Evolutionary conservation across 257 asterid species (phyloP), one percentile per base, ranked within the genome.

Genomic region (Petunia secreta): DNA sequence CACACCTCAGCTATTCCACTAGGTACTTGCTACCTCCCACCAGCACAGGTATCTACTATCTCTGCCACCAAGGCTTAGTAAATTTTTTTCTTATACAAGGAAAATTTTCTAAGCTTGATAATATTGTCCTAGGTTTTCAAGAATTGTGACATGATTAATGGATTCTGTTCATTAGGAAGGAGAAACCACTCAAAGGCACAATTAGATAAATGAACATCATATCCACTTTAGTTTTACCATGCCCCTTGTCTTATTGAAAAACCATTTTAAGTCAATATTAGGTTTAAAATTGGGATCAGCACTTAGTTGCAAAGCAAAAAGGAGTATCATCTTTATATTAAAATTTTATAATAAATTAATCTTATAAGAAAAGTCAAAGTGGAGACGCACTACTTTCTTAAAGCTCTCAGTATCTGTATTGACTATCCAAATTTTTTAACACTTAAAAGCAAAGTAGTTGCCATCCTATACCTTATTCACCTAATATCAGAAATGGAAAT

Each of bases 131-230:
- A 68, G 8, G 57, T 25, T 8, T 43, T 16, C 14, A 43, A 68
- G 34, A 43, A n/a, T 44, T 44, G 54, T 43, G 16, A 68, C 75
- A 39, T 68, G 11, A 43, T 68, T 13, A 68, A 68, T 4, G 57
- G 57, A 14, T 16, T 68, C 75, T 40, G n/a, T 34, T 68, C 40
- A 68, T 43, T 4, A 16, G 57, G 75, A 46, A 68, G 57, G 57
- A 68, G 75, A 68, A 16, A 68, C 75, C 53, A n/a, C 55, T 44
- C 75, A 8, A 68, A 68, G 44, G 50, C n/a, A 68, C 75, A 68
- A 68, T 68, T 6, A 43, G 75, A 44, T 68, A 69, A 69, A 46
- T 34, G 40, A 69, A 69, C 48, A 8, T 46, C 59, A 46, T 41
- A 69, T 69, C 59, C 16, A 69, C 59, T 10, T 25, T 46, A 46